Conservation (phyloP, 106 monocot species). For the Xerophyta viscosa region DNA sequence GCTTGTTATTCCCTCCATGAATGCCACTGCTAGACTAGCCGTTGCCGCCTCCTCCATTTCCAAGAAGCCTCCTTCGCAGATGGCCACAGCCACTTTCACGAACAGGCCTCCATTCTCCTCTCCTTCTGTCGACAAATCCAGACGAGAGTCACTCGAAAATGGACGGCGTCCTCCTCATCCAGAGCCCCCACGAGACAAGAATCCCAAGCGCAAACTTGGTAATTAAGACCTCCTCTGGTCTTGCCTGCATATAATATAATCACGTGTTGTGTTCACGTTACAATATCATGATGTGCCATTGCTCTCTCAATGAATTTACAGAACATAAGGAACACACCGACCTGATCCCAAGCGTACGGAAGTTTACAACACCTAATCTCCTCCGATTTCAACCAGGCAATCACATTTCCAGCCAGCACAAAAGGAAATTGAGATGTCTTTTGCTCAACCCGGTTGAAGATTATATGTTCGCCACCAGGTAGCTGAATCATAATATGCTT, state of each 20-base stretch:
- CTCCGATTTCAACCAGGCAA: constrained; percentile 29
- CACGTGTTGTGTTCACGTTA: background rate
- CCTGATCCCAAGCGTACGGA: constrained; percentile 44
- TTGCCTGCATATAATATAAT: too few species aligned
- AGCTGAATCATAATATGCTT: background rate
- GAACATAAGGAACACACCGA: constrained; percentile 57
- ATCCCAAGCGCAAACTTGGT: constrained; percentile 28
- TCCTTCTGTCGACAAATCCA: too few species aligned
- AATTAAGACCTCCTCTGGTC: too few species aligned
- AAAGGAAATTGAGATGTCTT: constrained; percentile 69
- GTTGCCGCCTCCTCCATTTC: too few species aligned
- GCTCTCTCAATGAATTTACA: constrained; percentile 7
- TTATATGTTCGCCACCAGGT: constrained; percentile 62
- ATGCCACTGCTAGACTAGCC: background rate
- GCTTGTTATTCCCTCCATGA: constrained; percentile 29
- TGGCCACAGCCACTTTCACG: too few species aligned
- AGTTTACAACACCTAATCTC: constrained; percentile 21
- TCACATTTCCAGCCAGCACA: constrained; percentile 57
- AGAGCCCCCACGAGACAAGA: constrained; percentile 44
- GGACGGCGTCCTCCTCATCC: too few species aligned
- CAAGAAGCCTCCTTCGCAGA: too few species aligned
- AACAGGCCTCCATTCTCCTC: too few species aligned
- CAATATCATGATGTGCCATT: background rate
- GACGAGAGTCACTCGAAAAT: too few species aligned
- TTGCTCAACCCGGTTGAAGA: constrained; percentile 49